phyloP scores from a whole-genome alignment of 2,329 filamentous ascomycete genomes.

The Waltergamsia citrina region DNA sequence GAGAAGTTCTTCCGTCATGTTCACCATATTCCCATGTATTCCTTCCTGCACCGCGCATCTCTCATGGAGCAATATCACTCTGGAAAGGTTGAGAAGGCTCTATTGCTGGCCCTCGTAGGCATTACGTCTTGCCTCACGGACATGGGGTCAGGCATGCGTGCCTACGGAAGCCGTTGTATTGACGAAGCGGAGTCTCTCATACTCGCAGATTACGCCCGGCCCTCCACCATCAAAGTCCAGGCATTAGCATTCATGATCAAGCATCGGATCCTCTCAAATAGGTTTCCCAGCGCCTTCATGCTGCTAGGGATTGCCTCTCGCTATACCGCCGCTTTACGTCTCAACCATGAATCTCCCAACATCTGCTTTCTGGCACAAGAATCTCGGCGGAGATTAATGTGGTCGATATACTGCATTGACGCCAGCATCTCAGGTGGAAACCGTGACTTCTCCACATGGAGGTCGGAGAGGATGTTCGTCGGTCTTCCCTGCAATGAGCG shows the following conservation, averaged over 20 bases:
- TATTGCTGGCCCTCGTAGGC: constrained; percentile 44
- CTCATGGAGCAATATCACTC: constrained; percentile 50
- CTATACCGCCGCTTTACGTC: constrained; percentile 29
- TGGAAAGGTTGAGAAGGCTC: constrained; percentile 43
- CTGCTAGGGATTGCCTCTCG: constrained; percentile 31
- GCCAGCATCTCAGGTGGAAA: constrained; percentile 30
- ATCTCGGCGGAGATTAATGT: constrained; percentile 31
- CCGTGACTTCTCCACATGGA: constrained; percentile 33
- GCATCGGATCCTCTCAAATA: constrained; percentile 31
- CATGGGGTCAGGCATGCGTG: constrained; percentile 39
- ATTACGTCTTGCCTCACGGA: constrained; percentile 47
- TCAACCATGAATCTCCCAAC: constrained; percentile 31
- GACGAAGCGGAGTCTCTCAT: constrained; percentile 44
- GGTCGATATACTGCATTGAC: constrained; percentile 33
- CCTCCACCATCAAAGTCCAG: constrained; percentile 46
- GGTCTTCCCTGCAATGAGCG: constrained; percentile 32
- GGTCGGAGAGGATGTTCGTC: constrained; percentile 29
- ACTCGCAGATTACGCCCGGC: constrained; percentile 41
- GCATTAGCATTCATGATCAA: constrained; percentile 34
- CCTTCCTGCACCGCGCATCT: constrained; percentile 48
- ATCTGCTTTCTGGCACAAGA: constrained; percentile 30
- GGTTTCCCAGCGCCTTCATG: constrained; percentile 34
- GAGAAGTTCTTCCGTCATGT: constrained; percentile 49
- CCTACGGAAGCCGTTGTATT: constrained; percentile 44
- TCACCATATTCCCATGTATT: constrained; percentile 49